Conservation (phyloP, 768 basidiomycete species). For the Russula compacta region DNA sequence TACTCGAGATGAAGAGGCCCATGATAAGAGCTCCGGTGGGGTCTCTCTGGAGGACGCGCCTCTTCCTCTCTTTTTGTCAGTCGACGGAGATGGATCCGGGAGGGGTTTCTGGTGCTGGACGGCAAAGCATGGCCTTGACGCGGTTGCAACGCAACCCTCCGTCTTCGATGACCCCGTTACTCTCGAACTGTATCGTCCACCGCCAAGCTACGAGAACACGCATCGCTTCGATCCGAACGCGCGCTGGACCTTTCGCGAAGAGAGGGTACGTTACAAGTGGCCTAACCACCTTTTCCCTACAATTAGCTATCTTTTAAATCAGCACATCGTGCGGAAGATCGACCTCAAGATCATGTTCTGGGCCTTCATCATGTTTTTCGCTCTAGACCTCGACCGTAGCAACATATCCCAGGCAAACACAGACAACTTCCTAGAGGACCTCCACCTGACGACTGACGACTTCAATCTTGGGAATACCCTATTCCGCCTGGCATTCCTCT, state of each 20-base stretch:
- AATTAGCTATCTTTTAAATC: too few relatives aligned
- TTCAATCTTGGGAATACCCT: not conserved
- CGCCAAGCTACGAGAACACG: not conserved
- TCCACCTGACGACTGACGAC: not conserved
- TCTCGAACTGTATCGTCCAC: not conserved
- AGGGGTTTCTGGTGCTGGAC: not conserved
- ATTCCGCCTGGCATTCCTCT: not conserved
- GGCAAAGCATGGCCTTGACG: not conserved
- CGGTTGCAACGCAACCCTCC: not conserved
- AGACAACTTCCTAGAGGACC: not conserved
- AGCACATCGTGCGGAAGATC: not conserved
- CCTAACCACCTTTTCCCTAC: not conserved
- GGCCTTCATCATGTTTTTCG: not conserved
- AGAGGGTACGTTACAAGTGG: not conserved
- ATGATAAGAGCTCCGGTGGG: conserved; percentile 20
- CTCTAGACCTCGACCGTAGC: not conserved
- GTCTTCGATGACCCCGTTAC: not conserved
- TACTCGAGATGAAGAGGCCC: conserved; percentile 8
- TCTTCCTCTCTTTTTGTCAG: conserved; percentile 13
- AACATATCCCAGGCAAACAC: not conserved
- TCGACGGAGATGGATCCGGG: conserved; percentile 8
- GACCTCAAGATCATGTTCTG: not conserved
- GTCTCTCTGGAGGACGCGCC: conserved; percentile 18
- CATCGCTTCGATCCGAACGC: not conserved
- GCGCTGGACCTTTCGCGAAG: not conserved